A percentile compares a stretch with the other conserved stretches of the same genome.
phyloP scores from a whole-genome alignment of 805 yeast species.

The Komagataella populi region DNA sequence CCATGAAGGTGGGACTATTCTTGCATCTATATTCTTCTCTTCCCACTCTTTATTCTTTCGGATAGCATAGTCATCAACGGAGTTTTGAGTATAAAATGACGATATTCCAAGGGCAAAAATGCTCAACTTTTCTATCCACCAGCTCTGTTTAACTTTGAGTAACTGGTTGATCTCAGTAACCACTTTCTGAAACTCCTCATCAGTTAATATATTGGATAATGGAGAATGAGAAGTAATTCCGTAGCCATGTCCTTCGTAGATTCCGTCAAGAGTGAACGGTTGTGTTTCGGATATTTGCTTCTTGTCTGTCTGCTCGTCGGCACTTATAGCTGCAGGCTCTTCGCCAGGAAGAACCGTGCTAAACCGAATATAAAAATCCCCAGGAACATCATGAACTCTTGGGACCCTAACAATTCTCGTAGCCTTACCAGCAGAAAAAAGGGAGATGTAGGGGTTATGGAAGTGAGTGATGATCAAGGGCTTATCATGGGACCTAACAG shows the following conservation, averaged over 20 bases:
- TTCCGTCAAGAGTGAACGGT: slow-evolving; percentile 20
- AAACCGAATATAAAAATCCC: slow-evolving; percentile 16
- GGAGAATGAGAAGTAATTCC: slow-evolving; percentile 45
- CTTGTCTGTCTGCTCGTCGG: slow-evolving; percentile 1
- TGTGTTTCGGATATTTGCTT: background rate
- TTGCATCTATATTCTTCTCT: slow-evolving; percentile 24
- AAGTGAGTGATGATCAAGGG: slow-evolving; percentile 48
- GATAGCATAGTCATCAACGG: background rate
- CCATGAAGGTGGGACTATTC: slow-evolving; percentile 34
- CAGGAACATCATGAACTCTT: slow-evolving; percentile 24
- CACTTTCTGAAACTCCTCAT: slow-evolving; percentile 25
- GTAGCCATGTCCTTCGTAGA: slow-evolving; percentile 26
- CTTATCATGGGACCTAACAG: slow-evolving; percentile 16
- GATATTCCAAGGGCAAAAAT: slow-evolving; percentile 16
- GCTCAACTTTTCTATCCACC: slow-evolving; percentile 24
- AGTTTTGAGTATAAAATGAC: background rate
- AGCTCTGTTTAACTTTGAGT: slow-evolving; percentile 15
- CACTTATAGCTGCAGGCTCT: slow-evolving; percentile 47
- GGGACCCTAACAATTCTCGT: slow-evolving; percentile 61
- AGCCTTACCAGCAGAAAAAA: slow-evolving; percentile 14
- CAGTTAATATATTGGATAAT: slow-evolving; percentile 20
- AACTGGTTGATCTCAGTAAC: slow-evolving; percentile 28
- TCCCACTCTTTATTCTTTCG: slow-evolving; percentile 10
- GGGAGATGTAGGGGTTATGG: slow-evolving; percentile 38
- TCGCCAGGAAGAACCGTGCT: slow-evolving; percentile 29